These are phyloP conservation scores for Backusella circina DNA, from an alignment of 192 early-diverging fungal species.

Conservation along the genomic window DNA sequence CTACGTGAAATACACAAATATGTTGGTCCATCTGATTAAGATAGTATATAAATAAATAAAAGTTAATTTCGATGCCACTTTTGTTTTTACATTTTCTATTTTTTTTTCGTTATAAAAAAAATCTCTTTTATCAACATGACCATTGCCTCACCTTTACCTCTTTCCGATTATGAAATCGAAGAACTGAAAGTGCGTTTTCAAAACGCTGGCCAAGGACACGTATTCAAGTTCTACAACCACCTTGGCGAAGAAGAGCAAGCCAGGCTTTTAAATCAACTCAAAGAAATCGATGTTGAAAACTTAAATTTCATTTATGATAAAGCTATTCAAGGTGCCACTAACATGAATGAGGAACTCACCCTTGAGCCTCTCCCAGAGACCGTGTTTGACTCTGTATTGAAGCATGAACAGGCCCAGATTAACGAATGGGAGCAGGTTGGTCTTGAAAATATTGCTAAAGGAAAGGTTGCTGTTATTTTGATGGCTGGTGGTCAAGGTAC, in stretches of 20 bases:
- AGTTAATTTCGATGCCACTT: background rate
- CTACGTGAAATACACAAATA: background rate
- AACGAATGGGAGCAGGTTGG: constrained; percentile 64
- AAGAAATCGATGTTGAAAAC: constrained; percentile 66
- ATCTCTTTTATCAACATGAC: background rate
- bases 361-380: constrained; percentile 65
- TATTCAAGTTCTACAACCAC: constrained; percentile 74
- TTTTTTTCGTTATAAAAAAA: background rate
- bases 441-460: constrained; percentile 67
- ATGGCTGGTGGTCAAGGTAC: constrained; percentile 86
- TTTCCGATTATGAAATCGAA: constrained; percentile 3
- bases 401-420: constrained; percentile 43
- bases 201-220: constrained; percentile 76
- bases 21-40: background rate
- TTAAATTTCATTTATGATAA: constrained; percentile 72
- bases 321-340: constrained; percentile 41
- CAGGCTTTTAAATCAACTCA: constrained; percentile 62
- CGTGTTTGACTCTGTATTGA: constrained; percentile 60
- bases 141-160: constrained; percentile 4
- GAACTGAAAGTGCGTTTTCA: constrained; percentile 37
- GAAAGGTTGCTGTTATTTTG: constrained; percentile 87
- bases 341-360: constrained; percentile 23
- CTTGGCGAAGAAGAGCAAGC: constrained; percentile 55
- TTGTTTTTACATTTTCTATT: background rate
- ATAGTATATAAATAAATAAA: background rate